Evolutionary conservation across 2,329 filamentous ascomycete species (phyloP).

Genomic region (Apiospora hydei): DNA sequence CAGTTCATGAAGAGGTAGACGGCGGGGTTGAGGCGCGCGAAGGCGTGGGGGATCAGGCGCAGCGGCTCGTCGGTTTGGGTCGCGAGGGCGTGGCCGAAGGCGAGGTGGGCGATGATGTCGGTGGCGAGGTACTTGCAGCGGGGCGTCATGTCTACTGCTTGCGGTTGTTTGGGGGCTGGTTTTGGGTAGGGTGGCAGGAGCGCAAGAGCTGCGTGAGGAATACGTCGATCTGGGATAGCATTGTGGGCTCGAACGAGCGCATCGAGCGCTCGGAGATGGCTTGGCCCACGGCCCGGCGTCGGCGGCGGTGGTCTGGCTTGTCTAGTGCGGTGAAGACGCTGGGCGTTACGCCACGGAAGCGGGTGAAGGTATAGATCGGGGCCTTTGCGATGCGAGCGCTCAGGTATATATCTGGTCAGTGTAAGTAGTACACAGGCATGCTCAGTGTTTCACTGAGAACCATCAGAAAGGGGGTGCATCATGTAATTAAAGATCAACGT

Average conservation of each 20-base stretch:
- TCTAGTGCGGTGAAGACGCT: neutral
- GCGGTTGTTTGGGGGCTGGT: neutral
- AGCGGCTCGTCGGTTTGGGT: neutral
- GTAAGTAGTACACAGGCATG: too few species aligned
- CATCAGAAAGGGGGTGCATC: neutral
- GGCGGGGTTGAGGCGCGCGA: neutral
- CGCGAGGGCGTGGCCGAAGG: neutral
- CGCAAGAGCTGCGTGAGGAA: neutral
- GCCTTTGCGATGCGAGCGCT: neutral
- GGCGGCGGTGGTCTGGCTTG: neutral
- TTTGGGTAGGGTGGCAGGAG: neutral
- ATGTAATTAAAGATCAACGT: too few species aligned
- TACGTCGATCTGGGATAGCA: neutral
- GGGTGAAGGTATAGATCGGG: neutral
- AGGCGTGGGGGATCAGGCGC: neutral
- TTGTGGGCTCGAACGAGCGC: neutral
- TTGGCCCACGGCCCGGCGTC: neutral
- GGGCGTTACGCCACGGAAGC: neutral
- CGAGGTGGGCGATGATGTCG: neutral
- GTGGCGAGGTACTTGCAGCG: neutral
- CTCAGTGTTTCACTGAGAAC: too few species aligned
- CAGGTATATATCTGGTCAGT: neutral
- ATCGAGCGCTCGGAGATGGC: neutral
- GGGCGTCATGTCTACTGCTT: neutral
- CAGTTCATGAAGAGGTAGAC: neutral